Evolutionary conservation across 2,329 filamentous ascomycete species (phyloP), one percentile per base, ranked within the genome.

Genomic region (Pestalotiopsis sp.): DNA sequence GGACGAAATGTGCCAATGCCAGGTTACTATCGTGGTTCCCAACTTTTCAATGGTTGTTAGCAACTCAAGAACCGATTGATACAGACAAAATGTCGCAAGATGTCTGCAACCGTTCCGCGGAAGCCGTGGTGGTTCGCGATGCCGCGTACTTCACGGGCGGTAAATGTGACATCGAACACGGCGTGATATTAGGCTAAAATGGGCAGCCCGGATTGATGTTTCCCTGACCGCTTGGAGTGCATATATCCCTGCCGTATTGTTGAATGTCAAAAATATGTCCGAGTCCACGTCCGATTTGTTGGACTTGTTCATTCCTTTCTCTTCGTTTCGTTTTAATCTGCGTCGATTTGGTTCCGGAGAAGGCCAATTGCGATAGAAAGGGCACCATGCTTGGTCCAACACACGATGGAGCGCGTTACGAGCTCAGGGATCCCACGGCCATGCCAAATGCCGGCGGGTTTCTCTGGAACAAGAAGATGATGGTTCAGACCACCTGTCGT

Each of bases 391-490:
- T 69, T 14, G 61, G 68, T 25, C 66, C 79, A 77, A 83, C 84
- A 6, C 75, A 83, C 31, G 77, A 85, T 76, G 86, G 86, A 66
- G 80, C 83, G 62, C 86, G 86, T 71, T 88, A 87, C 76, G 86
- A 88, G 75, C 82, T 89, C 71, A 81, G 79, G 64, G 86, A 82
- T 75, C 84, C 86, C n/a, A 87, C 85, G 27, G 85, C 84, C 56
- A 79, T 89, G 82, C 86, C 86, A 64, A 85, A 87, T 76, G 85
- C 86, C 3, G 84, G 82, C 64, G 85, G 82, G 66, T 89, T 88
- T 74, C 80, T 89, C 12, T 89, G 87, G 87, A 89, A 89, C 72
- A 85, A 87, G 76, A 84, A 82, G 77, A 88, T 88, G 86, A 88
- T 88, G 86, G 86, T 88, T 69, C 86, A 88, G 74, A 80, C 86